phyloP scores from a whole-genome alignment of 208 protist species.

The Leishmania tropica region DNA sequence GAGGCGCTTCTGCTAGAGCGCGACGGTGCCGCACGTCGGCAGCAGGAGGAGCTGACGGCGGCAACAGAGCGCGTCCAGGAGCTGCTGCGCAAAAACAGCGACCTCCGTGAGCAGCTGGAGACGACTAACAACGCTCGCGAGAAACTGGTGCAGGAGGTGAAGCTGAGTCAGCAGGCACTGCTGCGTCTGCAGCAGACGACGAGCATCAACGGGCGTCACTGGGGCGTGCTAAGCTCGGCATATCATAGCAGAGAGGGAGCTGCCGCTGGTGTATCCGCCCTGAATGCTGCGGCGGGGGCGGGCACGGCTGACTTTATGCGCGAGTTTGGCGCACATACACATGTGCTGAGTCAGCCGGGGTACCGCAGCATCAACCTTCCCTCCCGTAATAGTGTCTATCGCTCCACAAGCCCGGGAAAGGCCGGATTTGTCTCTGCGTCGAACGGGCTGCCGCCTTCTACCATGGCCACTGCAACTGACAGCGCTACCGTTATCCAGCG shows the following conservation, averaged over 20 bases:
- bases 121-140: slow-evolving; percentile 67
- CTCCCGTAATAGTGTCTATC: background rate
- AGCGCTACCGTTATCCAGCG: background rate
- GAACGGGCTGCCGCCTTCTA: background rate
- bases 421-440: background rate
- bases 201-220: slow-evolving; percentile 70
- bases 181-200: slow-evolving; percentile 83
- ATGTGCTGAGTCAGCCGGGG: background rate
- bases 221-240: slow-evolving; percentile 39
- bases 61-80: slow-evolving; percentile 39
- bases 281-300: background rate
- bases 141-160: slow-evolving; percentile 69
- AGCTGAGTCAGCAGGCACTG: slow-evolving; percentile 76
- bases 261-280: background rate
- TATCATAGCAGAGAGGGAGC: slow-evolving; percentile 4
- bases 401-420: background rate
- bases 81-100: slow-evolving; percentile 54
- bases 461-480: background rate
- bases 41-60: slow-evolving; percentile 52
- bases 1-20: slow-evolving; percentile 63
- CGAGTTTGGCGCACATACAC: slow-evolving; percentile 24
- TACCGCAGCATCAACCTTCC: background rate
- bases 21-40: slow-evolving; percentile 33
- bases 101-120: slow-evolving; percentile 71
- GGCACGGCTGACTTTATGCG: slow-evolving; percentile 18